A percentile compares a stretch with the other conserved stretches of the same genome.
These are phyloP conservation scores for Diaporthe vaccinii DNA, from an alignment of 2,329 filamentous ascomycete genomes.

Conservation along the genomic window DNA sequence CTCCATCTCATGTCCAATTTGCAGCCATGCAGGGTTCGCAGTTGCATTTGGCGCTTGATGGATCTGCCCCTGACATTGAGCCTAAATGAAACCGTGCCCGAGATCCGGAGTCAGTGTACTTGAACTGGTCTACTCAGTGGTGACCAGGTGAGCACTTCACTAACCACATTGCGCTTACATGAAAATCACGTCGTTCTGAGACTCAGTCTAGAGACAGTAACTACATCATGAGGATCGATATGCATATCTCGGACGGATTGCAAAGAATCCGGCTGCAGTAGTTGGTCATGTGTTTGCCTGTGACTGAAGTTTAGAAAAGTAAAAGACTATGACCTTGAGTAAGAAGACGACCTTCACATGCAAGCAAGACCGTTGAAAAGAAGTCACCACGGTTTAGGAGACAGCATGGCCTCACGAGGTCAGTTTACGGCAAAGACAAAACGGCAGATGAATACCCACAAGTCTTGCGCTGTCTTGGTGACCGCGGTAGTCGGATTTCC, in stretches of 20 bases:
- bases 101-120: neutral
- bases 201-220: neutral
- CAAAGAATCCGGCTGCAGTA: neutral
- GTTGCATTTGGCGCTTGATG: conserved; percentile 11
- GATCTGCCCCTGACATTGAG: conserved; percentile 5
- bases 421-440: neutral
- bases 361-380: neutral
- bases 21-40: neutral
- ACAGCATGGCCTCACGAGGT: neutral
- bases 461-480: neutral
- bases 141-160: neutral
- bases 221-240: too few relatives aligned
- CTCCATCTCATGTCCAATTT: neutral
- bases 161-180: too few relatives aligned
- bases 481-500: neutral
- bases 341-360: neutral
- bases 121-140: neutral
- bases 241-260: too few relatives aligned
- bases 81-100: conserved; percentile 17
- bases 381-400: neutral
- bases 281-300: too few relatives aligned
- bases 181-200: neutral
- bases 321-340: neutral
- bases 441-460: neutral
- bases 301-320: neutral